Percentiles rank a stretch among this genome's conserved stretches.
Conservation (phyloP, 305 asterid species). For the Fraxinus sp. region DNA sequence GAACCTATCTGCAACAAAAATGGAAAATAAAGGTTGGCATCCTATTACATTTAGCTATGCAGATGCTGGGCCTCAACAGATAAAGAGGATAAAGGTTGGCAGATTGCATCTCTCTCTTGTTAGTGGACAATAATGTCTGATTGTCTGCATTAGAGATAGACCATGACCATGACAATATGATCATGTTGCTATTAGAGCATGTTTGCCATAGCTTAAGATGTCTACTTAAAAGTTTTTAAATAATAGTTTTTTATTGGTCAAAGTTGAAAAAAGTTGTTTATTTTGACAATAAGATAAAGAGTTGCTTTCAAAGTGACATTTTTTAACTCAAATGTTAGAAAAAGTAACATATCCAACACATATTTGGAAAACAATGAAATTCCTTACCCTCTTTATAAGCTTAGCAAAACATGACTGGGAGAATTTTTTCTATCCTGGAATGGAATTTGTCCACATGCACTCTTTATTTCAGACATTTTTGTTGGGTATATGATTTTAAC, state of each 20-base stretch:
- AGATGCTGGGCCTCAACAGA: constrained; percentile 62
- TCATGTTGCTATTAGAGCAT: neutral
- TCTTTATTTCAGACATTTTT: neutral
- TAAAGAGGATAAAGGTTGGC: constrained; percentile 68
- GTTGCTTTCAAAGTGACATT: neutral
- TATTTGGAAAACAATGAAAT: neutral
- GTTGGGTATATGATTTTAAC: neutral
- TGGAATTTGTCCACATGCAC: neutral
- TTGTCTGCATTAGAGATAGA: neutral
- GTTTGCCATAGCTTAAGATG: neutral
- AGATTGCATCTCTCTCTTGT: constrained; percentile 4
- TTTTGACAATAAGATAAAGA: neutral
- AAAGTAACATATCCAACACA: neutral
- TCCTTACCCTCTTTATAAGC: neutral
- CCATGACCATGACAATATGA: neutral
- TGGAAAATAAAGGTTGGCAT: constrained; percentile 78
- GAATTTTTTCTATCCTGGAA: neutral
- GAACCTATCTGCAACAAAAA: constrained; percentile 61
- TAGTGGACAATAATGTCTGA: neutral
- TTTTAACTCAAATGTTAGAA: neutral
- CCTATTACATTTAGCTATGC: constrained; percentile 70
- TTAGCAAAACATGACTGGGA: neutral
- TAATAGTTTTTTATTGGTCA: neutral
- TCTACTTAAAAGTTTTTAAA: neutral
- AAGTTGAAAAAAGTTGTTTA: neutral